Evolutionary conservation across 805 yeast species (phyloP), one percentile per base, ranked within the genome.

Genomic region (Candida anglica): DNA sequence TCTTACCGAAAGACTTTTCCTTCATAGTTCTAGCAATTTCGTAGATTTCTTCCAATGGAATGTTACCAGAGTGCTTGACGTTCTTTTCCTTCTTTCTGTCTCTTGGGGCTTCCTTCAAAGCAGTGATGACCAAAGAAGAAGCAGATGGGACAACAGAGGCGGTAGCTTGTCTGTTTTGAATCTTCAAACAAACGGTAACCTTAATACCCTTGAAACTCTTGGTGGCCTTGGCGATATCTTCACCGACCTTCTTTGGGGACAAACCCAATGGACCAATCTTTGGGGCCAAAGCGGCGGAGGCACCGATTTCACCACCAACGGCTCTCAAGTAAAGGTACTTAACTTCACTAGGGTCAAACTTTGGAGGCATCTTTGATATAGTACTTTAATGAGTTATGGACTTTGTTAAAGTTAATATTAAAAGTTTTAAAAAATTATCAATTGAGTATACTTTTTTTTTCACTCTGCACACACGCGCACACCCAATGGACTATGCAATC

Each of bases 21-120:
- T 78, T 82, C 98, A 93, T 91, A 66, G 82, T 82, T 76, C 96
- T 89, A 61, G 98, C 98, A 66, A 93, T 85, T 69, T 88, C 96
- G 71, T 77, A 78, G 74, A 93, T 86, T 75, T 91, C 96, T 63
- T 88, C 95, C 62, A 93, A 79, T 62, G 96, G 87, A 63, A 93
- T 80, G 91, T 91, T 93, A 79, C 98, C 98, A 69, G 81, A 81
- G 86, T 93, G 98, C 81, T 89, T 88, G 73, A 93, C 86, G 79
- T 93, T 91, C 93, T 93, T 93, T 69, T 93, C 98, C 95, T 93
- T 93, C 94, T 93, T 93, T 80, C 96, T 84, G 83, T 93, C 98
- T 86, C 98, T 91, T 68, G 96, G 96, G 57, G 98, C 88, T 81
- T 93, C 98, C 81, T 93, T 93, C 68, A 93, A 81, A 57, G 98